phyloP scores from a whole-genome alignment of 2,329 filamentous ascomycete genomes.

The Zymoseptoria crescenta region DNA sequence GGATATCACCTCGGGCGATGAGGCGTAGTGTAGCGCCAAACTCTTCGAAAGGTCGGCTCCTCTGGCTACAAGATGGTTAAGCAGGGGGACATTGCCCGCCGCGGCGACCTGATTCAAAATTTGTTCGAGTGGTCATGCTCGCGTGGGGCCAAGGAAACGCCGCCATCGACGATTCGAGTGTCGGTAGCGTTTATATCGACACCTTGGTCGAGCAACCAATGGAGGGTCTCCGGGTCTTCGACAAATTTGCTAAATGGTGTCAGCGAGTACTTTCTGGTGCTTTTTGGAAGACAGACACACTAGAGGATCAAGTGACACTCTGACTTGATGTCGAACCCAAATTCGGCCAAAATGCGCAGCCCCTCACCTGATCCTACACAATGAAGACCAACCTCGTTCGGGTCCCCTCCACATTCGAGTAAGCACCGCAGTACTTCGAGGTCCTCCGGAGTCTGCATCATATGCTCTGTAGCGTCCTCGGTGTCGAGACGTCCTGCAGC shows the following conservation, averaged over 20 bases:
- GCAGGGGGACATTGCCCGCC: constrained; percentile 8
- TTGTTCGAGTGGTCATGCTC: constrained; percentile 7
- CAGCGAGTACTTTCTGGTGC: too few species aligned
- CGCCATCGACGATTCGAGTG: constrained; percentile 1
- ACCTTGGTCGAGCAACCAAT: constrained; percentile 12
- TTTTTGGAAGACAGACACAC: not conserved
- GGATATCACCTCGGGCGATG: constrained; percentile 5
- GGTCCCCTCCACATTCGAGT: not conserved
- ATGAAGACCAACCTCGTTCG: not conserved
- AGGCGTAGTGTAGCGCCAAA: constrained; percentile 7
- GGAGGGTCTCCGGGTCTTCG: constrained; percentile 4
- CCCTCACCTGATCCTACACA: not conserved
- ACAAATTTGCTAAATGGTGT: constrained; percentile 3
- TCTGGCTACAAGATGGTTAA: constrained; percentile 9
- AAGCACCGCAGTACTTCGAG: not conserved
- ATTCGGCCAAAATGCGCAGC: constrained; percentile 2
- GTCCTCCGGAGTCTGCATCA: not conserved
- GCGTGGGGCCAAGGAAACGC: not conserved
- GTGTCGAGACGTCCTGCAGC: not conserved
- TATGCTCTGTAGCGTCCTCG: not conserved
- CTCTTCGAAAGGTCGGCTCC: constrained; percentile 5
- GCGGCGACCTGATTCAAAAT: constrained; percentile 11
- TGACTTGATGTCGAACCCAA: constrained; percentile 2
- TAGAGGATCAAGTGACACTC: constrained; percentile 4
- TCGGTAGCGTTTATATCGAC: constrained; percentile 10